phyloP scores from a whole-genome alignment of 1,284 basidiomycete genomes.

The Naganishia sp. region DNA sequence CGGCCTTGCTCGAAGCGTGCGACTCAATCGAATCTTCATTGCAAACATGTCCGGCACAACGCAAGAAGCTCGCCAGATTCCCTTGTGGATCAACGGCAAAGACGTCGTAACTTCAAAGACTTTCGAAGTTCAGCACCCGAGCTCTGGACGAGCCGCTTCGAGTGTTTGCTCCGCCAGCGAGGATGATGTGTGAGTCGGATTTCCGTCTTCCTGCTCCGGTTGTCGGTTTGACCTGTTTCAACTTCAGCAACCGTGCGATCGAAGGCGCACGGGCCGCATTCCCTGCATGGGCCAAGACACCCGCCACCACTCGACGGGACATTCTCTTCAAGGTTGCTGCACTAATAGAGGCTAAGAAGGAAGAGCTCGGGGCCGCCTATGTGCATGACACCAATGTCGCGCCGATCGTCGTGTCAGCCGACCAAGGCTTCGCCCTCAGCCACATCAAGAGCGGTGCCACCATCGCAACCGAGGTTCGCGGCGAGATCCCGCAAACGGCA shows the following conservation, averaged over 20 bases:
- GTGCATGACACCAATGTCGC: conserved; percentile 29
- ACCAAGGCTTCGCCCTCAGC: conserved; percentile 17
- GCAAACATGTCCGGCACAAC: conserved; percentile 10
- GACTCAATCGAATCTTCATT: not conserved
- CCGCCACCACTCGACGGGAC: conserved; percentile 27
- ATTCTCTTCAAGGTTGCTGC: conserved; percentile 30
- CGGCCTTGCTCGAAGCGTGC: too few relatives aligned
- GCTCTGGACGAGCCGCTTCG: conserved; percentile 12
- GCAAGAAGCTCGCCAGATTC: conserved; percentile 23
- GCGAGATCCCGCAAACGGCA: conserved; percentile 31
- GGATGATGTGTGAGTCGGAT: conserved; percentile 24
- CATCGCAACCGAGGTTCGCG: conserved; percentile 30
- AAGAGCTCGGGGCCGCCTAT: conserved; percentile 28
- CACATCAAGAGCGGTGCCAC: conserved; percentile 31
- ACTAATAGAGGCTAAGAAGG: conserved; percentile 22
- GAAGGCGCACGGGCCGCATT: conserved; percentile 30
- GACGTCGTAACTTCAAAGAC: conserved; percentile 21
- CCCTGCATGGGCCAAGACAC: conserved; percentile 26
- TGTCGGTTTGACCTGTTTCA: not conserved
- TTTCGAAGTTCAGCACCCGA: conserved; percentile 30
- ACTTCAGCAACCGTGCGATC: conserved; percentile 19
- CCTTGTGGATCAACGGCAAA: conserved; percentile 30
- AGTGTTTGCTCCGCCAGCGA: conserved; percentile 16
- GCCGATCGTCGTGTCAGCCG: conserved; percentile 10
- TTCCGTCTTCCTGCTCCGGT: not conserved